These are phyloP conservation scores for Nigrospora sphaerica DNA, from an alignment of 2,329 filamentous ascomycete species.

Conservation along the genomic window DNA sequence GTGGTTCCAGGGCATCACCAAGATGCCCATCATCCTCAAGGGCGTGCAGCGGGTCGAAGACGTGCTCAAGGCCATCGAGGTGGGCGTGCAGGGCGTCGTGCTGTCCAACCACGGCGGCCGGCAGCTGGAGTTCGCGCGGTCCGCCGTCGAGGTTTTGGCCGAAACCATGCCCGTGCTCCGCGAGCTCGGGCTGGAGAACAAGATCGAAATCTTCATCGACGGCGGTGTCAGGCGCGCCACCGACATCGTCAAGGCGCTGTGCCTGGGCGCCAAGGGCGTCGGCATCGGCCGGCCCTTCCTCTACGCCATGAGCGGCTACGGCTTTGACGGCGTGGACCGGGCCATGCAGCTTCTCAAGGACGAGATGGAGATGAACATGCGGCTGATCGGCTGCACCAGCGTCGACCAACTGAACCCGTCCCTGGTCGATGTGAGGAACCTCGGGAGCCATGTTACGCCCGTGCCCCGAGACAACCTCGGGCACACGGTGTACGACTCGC, in stretches of 20 bases:
- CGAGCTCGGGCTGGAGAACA: slow-evolving; percentile 63
- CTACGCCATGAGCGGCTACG: slow-evolving; percentile 93
- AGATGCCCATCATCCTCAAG: slow-evolving; percentile 94
- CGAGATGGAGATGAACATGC: slow-evolving; percentile 99
- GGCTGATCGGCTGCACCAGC: slow-evolving; percentile 72
- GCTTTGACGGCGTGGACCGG: slow-evolving; percentile 75
- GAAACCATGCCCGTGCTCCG: slow-evolving; percentile 88
- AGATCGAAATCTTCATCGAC: slow-evolving; percentile 84
- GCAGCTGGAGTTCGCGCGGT: slow-evolving; percentile 87
- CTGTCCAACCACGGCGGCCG: slow-evolving; percentile 94
- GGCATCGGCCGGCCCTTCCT: slow-evolving; percentile 93
- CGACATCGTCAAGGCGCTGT: slow-evolving; percentile 92
- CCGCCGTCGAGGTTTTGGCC: slow-evolving; percentile 81
- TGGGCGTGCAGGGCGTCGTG: slow-evolving; percentile 80
- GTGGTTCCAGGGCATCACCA: slow-evolving; percentile 86
- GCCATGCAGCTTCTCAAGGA: slow-evolving; percentile 92
- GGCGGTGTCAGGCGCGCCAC: slow-evolving; percentile 85
- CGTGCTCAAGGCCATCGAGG: slow-evolving; percentile 77
- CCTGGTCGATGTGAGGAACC: slow-evolving; percentile 69
- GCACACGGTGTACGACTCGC: slow-evolving; percentile 43
- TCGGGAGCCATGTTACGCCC: slow-evolving; percentile 46
- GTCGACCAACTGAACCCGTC: slow-evolving; percentile 74
- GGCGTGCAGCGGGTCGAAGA: slow-evolving; percentile 95
- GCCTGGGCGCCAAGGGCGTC: slow-evolving; percentile 83
- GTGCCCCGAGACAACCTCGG: slow-evolving; percentile 43